These are phyloP conservation scores for Fusarium chuoi DNA, from an alignment of 2,329 filamentous ascomycete genomes.

Conservation along the genomic window DNA sequence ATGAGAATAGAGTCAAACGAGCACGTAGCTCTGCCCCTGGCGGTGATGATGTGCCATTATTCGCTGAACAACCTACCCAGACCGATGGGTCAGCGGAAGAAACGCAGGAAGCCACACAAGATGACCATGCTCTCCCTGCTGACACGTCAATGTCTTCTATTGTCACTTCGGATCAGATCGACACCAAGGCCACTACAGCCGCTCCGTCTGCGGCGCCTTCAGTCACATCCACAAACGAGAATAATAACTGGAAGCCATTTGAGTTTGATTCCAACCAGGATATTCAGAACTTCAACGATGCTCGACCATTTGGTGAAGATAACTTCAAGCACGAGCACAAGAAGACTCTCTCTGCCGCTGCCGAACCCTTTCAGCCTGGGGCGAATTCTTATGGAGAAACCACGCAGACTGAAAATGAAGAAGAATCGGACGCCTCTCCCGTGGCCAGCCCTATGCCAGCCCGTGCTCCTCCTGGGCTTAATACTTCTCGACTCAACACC, in stretches of 20 bases:
- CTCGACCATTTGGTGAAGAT: conserved; percentile 60
- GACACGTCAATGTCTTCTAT: conserved; percentile 67
- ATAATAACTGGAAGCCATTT: conserved; percentile 63
- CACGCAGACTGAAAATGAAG: conserved; percentile 34
- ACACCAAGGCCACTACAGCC: conserved; percentile 63
- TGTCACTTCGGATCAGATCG: conserved; percentile 62
- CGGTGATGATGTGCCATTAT: conserved; percentile 78
- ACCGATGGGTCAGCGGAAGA: conserved; percentile 20
- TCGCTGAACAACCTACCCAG: conserved; percentile 67
- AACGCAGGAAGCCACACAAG: conserved; percentile 28
- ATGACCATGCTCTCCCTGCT: conserved; percentile 54
- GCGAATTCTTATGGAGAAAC: conserved; percentile 45
- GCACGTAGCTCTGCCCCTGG: conserved; percentile 72
- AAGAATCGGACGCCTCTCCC: conserved; percentile 40
- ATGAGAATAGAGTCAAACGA: conserved; percentile 80
- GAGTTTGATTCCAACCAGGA: conserved; percentile 66
- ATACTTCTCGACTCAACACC: conserved; percentile 35
- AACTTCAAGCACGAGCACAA: conserved; percentile 56
- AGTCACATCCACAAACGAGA: conserved; percentile 62
- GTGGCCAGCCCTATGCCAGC: conserved; percentile 31
- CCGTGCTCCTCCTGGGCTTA: conserved; percentile 34
- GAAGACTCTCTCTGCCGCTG: conserved; percentile 72
- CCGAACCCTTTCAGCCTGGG: conserved; percentile 72
- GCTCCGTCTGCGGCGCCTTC: conserved; percentile 65
- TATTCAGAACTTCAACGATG: conserved; percentile 62